Evolutionary conservation across 2,329 filamentous ascomycete species (phyloP).

Genomic region (Pestalotiopsis fici): DNA sequence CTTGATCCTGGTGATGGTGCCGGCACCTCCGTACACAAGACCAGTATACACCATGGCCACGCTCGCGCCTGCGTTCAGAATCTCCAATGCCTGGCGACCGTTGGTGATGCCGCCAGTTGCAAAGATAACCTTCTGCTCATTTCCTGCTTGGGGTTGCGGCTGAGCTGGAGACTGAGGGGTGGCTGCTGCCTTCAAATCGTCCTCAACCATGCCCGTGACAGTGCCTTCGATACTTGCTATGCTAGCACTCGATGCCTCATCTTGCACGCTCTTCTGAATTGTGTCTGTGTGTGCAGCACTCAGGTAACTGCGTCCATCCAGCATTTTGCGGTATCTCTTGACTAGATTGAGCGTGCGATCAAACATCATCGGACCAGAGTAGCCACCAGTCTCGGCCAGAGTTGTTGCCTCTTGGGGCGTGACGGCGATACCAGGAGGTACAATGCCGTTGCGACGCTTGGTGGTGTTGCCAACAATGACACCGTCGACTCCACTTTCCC

Average conservation of each 20-base stretch:
- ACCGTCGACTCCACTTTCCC: conserved; percentile 83
- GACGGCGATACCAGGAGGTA: conserved; percentile 68
- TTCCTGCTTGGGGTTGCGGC: conserved; percentile 81
- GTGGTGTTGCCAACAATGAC: conserved; percentile 98
- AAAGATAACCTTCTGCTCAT: conserved; percentile 77
- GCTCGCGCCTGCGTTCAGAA: conserved; percentile 85
- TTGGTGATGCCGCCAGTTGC: conserved; percentile 92
- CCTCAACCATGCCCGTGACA: conserved; percentile 27
- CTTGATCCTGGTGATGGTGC: conserved; percentile 67
- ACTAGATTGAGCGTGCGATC: conserved; percentile 78
- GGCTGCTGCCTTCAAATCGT: conserved; percentile 20
- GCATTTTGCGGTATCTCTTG: conserved; percentile 70
- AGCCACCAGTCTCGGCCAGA: conserved; percentile 79
- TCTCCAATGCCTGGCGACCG: conserved; percentile 78
- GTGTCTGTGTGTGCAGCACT: conserved; percentile 19
- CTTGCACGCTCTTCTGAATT: conserved; percentile 14
- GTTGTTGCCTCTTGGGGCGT: conserved; percentile 66
- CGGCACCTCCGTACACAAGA: conserved; percentile 64
- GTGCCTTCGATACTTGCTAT: conserved; percentile 34
- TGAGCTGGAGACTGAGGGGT: conserved; percentile 75
- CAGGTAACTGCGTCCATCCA: conserved; percentile 55
- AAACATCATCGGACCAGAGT: conserved; percentile 89
- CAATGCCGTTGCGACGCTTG: conserved; percentile 72
- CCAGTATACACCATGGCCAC: conserved; percentile 91
- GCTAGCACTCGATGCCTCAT: conserved; percentile 33